phyloP scores from a whole-genome alignment of 306 rosid species.

The Herpetospermum pedunculosum region DNA sequence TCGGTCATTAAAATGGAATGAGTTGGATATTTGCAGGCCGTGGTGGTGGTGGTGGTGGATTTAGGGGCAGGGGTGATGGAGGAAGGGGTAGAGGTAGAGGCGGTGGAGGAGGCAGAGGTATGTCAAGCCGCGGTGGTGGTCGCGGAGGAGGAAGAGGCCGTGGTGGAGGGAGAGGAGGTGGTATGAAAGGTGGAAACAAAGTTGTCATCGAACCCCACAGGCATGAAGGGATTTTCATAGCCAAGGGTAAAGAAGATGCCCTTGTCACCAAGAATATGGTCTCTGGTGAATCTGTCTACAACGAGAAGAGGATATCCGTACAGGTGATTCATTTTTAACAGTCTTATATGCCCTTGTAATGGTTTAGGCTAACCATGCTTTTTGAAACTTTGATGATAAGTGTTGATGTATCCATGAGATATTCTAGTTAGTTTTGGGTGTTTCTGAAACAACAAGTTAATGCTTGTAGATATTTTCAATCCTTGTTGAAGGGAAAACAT shows the following conservation, averaged over 20 bases:
- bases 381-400: neutral
- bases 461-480: neutral
- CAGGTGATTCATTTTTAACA: constrained; percentile 32
- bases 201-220: constrained; percentile 43
- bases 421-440: neutral
- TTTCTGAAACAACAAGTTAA: neutral
- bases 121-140: constrained; percentile 22
- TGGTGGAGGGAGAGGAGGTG: constrained; percentile 21
- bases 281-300: constrained; percentile 82
- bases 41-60: constrained; percentile 31
- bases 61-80: constrained; percentile 28
- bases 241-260: constrained; percentile 83
- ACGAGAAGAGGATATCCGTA: constrained; percentile 70
- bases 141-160: constrained; percentile 21
- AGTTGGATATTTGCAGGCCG: constrained; percentile 21
- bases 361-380: neutral
- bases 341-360: neutral
- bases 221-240: constrained; percentile 74
- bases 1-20: neutral
- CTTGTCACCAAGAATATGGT: constrained; percentile 79
- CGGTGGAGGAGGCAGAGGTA: constrained; percentile 12
- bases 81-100: constrained; percentile 32
- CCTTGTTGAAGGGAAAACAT: neutral
- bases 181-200: constrained; percentile 40
- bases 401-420: neutral